Evolutionary conservation across 208 protist genomes (phyloP).

Genomic region (Crithidia expoeki): DNA sequence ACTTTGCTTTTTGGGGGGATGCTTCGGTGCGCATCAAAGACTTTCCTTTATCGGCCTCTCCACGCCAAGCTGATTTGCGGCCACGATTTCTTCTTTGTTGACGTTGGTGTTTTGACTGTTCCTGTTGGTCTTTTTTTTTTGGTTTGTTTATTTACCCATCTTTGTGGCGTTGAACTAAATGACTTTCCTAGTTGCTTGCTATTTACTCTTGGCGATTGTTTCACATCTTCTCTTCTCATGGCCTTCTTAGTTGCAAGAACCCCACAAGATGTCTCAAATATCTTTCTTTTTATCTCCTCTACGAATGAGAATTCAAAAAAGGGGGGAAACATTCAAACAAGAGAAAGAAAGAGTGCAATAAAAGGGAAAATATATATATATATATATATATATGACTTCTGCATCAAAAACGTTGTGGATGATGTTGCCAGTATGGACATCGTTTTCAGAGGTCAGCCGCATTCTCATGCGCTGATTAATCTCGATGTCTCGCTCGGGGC

Average conservation of each 20-base stretch:
- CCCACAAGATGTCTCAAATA: background rate
- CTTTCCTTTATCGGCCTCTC: no score
- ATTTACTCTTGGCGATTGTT: background rate
- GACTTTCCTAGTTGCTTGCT: background rate
- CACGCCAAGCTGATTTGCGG: no score
- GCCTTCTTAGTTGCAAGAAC: background rate
- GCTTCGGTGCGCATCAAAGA: no score
- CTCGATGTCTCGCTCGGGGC: no score
- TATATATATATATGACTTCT: no score
- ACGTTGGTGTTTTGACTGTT: background rate
- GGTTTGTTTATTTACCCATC: background rate
- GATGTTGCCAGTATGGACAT: no score
- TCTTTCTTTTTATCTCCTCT: constrained; percentile 16
- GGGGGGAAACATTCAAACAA: background rate
- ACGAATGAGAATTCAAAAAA: background rate
- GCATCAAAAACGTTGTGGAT: no score
- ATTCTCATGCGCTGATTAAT: no score
- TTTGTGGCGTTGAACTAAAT: background rate
- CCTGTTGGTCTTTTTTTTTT: constrained; percentile 4
- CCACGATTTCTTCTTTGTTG: background rate
- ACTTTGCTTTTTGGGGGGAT: no score
- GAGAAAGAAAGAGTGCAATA: background rate
- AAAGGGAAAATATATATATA: background rate
- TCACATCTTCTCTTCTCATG: background rate
- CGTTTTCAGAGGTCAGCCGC: no score